Base-by-base conservation (phyloP, 2,329 filamentous ascomycete species). In the Fusarium redolens region DNA sequence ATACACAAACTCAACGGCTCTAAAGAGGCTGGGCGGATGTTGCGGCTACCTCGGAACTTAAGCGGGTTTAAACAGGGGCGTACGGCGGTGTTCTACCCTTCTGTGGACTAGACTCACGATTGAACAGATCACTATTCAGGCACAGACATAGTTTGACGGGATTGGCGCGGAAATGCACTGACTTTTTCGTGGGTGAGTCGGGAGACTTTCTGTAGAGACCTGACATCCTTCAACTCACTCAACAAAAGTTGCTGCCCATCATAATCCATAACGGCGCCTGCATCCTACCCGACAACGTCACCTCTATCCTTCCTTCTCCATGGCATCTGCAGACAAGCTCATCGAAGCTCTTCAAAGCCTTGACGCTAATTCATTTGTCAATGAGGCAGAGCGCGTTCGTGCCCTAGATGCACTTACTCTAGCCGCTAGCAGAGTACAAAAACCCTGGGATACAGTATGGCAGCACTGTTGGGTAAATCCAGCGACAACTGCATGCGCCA, bases 391-490 rank as follows among this genome's bases (percentile, higher is more conserved):
- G 61, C 76, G 82, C 14, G 68, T 78, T 35, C 78, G 77, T 22
- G 78, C 76, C 1, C 73, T 79, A 13, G 78, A 82, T 66, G 81
- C 79, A 2, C 74, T 82, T 15, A 71, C 78, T 37, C 60, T 77
- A n/a, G 73, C 80, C 3, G 69, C 82, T 0, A 63, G 78, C n/a
- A 78, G 68, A 47, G 76, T 82, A 3, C 80, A 82, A 63, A 79
- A 78, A 30, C 82, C 82, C 0, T 84, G 82, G 80, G 82, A 83
- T 55, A 79, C 80, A 13, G 79, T 79, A 5, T 83, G 81, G 80
- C 80, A 82, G 22, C 81, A 83, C 31, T 78, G 76, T 35, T 82
- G 82, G 79, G 78, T 79, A 10, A 81, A 78, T 37, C 67, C 68
- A 4, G 75, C 77, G 0, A 82, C 80, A n/a, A 78, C 79, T 45